Conservation (phyloP, 495 filamentous ascomycete species). For the Trichocladium uniseriatum region DNA sequence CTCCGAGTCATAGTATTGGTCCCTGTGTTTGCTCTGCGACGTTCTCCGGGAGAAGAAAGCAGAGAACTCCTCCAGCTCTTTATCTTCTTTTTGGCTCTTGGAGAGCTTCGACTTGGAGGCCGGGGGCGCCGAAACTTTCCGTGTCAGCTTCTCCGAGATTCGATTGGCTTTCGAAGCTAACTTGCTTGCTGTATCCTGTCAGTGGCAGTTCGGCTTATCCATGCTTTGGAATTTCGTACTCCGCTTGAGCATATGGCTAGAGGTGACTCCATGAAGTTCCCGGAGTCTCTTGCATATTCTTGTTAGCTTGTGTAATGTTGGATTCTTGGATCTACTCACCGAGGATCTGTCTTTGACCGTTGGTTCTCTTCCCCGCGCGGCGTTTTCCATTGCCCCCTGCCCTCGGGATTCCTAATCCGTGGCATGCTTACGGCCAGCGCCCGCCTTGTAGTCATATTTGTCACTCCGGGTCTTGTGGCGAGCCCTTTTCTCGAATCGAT, state of each 20-base stretch:
- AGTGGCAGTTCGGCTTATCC: not conserved
- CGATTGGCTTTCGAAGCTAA: not conserved
- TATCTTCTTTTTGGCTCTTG: conserved; percentile 26
- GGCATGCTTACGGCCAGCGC: conserved; percentile 29
- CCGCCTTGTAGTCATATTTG: conserved; percentile 41
- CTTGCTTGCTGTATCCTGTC: not conserved
- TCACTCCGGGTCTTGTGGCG: conserved; percentile 55
- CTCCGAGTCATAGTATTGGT: not conserved
- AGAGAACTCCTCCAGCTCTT: conserved; percentile 32
- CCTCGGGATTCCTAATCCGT: not conserved
- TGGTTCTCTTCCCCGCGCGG: not conserved
- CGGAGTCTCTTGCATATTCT: not conserved
- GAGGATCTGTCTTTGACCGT: not conserved
- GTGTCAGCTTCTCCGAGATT: not conserved
- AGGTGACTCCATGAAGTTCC: not conserved
- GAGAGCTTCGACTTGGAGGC: conserved; percentile 7
- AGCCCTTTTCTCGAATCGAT: conserved; percentile 46
- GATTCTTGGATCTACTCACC: not conserved
- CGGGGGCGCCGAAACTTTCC: not conserved
- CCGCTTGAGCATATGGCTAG: not conserved
- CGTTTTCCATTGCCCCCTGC: not conserved
- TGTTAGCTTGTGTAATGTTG: not conserved
- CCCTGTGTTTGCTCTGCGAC: not conserved
- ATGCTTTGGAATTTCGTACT: not conserved
- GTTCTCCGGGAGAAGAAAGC: conserved; percentile 30